Conservation (phyloP, 192 early-diverging fungal species). For the Coemansia brasiliensis region DNA sequence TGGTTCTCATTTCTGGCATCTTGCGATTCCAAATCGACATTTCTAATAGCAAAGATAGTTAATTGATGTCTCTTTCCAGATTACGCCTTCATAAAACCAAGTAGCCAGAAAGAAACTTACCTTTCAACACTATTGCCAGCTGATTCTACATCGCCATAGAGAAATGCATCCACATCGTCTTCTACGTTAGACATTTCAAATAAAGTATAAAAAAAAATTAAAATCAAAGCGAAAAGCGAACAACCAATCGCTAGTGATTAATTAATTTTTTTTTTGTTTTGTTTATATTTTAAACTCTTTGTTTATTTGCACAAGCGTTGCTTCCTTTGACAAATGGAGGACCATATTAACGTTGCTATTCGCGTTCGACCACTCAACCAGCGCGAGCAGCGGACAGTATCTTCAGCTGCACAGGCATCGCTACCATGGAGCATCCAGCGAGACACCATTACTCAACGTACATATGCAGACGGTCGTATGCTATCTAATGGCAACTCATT, state of each 20-base stretch:
- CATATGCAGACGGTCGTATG: slow-evolving; percentile 25
- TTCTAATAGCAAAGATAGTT: neutral
- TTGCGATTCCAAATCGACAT: too few relatives aligned
- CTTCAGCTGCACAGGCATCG: slow-evolving; percentile 26
- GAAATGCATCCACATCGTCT: slow-evolving; percentile 47
- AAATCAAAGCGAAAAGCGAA: neutral
- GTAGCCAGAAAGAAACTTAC: neutral
- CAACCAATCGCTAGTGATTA: neutral
- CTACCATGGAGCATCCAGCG: slow-evolving; percentile 48
- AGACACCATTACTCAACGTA: slow-evolving; percentile 50
- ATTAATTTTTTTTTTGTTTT: too few relatives aligned
- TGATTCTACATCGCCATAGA: slow-evolving; percentile 39
- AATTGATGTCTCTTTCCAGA: neutral
- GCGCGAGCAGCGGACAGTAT: slow-evolving; percentile 58
- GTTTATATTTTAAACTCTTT: too few relatives aligned
- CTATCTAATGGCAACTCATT: slow-evolving; percentile 39
- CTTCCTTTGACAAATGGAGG: slow-evolving; percentile 33
- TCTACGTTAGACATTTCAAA: slow-evolving; percentile 21
- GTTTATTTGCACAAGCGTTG: too few relatives aligned
- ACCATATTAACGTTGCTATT: slow-evolving; percentile 70
- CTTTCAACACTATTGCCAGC: neutral
- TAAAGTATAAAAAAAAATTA: slow-evolving; percentile 2
- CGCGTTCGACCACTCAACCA: slow-evolving; percentile 69
- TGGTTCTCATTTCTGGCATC: neutral
- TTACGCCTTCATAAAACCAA: neutral